phyloP scores from a whole-genome alignment of 129 eudicot genomes.

The Flaveria trinervia region DNA sequence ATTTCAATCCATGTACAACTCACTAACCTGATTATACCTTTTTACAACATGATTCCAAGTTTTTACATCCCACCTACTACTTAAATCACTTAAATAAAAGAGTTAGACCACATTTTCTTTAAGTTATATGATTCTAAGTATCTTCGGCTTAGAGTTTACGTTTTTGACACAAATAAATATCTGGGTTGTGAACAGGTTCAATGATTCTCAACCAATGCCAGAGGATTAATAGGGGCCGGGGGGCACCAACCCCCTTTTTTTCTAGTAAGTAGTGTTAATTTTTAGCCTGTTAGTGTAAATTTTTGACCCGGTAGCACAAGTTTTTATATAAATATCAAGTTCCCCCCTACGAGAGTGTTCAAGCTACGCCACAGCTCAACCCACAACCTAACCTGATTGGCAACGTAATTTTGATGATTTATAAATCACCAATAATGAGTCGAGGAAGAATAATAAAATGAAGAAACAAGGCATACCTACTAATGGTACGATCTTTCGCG shows the following conservation, averaged over 20 bases:
- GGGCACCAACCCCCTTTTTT: too few relatives aligned
- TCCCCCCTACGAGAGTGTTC: too few relatives aligned
- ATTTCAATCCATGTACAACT: background rate
- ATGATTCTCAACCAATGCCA: too few relatives aligned
- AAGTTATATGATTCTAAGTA: background rate
- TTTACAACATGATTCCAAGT: background rate
- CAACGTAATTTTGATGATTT: background rate
- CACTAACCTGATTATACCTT: background rate
- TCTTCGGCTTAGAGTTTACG: background rate
- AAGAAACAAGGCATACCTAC: constrained; percentile 48
- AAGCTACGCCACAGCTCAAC: too few relatives aligned
- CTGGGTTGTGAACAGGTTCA: background rate
- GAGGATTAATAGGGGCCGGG: too few relatives aligned
- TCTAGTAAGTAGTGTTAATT: too few relatives aligned
- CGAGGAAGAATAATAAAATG: background rate
- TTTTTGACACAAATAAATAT: background rate
- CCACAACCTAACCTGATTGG: background rate
- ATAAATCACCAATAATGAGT: background rate
- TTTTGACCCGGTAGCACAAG: too few relatives aligned
- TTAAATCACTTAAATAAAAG: background rate
- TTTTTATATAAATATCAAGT: too few relatives aligned
- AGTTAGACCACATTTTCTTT: background rate
- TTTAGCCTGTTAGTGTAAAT: too few relatives aligned
- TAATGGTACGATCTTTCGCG: constrained; percentile 92
- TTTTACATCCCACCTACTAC: too few relatives aligned